A percentile compares a stretch with the other conserved stretches of the same genome.
Conservation (phyloP, 129 eudicot genomes). For the Kitagawia praeruptora region DNA sequence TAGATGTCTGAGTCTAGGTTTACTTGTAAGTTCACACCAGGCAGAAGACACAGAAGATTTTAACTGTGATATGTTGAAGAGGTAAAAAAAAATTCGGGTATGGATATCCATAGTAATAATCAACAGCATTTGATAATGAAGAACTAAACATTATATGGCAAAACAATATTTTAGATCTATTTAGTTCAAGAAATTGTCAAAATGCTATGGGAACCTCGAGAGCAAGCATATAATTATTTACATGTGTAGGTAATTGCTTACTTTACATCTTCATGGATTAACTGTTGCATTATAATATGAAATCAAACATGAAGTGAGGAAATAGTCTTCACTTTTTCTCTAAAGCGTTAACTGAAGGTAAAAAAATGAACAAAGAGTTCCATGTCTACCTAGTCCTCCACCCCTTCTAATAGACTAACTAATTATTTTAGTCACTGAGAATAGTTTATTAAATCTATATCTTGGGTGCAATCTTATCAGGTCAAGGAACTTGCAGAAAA, state of each 20-base stretch:
- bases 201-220: too few relatives aligned
- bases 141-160: too few relatives aligned
- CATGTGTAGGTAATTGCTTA: background rate
- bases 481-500: slow-evolving; percentile 94
- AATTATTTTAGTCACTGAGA: background rate
- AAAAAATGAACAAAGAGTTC: background rate
- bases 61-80: too few relatives aligned
- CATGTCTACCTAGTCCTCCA: too few relatives aligned
- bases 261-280: background rate
- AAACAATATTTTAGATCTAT: too few relatives aligned
- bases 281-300: background rate
- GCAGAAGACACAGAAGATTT: too few relatives aligned
- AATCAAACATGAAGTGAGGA: background rate
- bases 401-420: background rate
- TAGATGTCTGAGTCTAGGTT: too few relatives aligned
- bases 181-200: too few relatives aligned
- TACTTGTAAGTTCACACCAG: too few relatives aligned
- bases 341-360: background rate
- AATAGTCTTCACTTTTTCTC: background rate
- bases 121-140: too few relatives aligned
- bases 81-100: too few relatives aligned
- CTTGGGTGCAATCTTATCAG: slow-evolving; percentile 26
- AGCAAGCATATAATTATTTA: background rate
- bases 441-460: background rate
- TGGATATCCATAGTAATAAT: too few relatives aligned